A percentile compares a stretch with the other conserved stretches of the same genome.
Conservation (phyloP, 2,329 filamentous ascomycete species). For the Claviceps arundinis region DNA sequence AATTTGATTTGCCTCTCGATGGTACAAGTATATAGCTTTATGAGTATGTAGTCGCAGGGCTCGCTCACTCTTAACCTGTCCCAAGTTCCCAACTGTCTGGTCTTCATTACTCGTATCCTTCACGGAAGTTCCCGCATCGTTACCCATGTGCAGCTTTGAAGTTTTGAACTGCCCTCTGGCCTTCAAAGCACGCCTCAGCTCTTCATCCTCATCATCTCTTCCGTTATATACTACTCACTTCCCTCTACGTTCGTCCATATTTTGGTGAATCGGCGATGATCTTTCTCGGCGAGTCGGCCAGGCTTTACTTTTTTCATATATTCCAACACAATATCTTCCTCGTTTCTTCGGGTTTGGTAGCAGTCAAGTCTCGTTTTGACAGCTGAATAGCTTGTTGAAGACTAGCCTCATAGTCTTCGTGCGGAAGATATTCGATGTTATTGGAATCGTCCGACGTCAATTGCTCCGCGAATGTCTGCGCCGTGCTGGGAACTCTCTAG, state of each 20-base stretch:
- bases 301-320: slow-evolving; percentile 66
- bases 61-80: not conserved
- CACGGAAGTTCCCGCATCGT: slow-evolving; percentile 14
- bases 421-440: no score
- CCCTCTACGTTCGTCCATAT: slow-evolving; percentile 21
- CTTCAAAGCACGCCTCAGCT: slow-evolving; percentile 40
- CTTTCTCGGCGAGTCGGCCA: slow-evolving; percentile 58
- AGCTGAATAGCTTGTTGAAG: slow-evolving; percentile 32
- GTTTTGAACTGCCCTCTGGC: slow-evolving; percentile 24
- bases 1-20: no score
- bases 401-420: slow-evolving; percentile 11
- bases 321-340: slow-evolving; percentile 63
- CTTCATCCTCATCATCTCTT: slow-evolving; percentile 34
- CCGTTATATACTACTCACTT: slow-evolving; percentile 15
- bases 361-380: slow-evolving; percentile 30
- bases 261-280: slow-evolving; percentile 22
- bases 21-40: not conserved
- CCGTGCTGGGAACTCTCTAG: no score
- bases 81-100: not conserved
- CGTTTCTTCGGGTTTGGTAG: slow-evolving; percentile 32
- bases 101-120: not conserved
- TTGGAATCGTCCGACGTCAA: no score
- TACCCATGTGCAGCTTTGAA: slow-evolving; percentile 26
- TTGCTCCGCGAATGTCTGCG: no score
- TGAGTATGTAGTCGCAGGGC: not conserved